Evolutionary conservation across 225 moss, liverwort and hornwort genomes (phyloP), one percentile per base, ranked within the genome.

Genomic region (Takakia lepidozioides): DNA sequence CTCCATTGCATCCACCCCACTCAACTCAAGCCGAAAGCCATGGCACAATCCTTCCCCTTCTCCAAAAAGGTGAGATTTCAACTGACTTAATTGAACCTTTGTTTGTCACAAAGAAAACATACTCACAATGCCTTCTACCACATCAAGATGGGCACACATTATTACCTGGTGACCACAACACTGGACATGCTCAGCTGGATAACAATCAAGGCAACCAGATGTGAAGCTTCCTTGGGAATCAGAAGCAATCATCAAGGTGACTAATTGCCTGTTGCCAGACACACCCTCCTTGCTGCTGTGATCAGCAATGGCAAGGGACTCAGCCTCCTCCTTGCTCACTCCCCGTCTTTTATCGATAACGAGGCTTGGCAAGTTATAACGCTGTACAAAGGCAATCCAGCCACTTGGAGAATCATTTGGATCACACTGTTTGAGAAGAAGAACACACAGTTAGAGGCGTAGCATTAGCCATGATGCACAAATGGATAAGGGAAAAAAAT

Each of bases 161-260:
- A 27, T 25, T 78, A 90, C 95, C 90, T 95, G 90, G 61, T 95
- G 95, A 55, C 95, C 95, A 75, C 95, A 95, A 58, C 95, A 95
- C 53, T 86, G 79, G 58, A 95, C 76, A 67, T 95, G 95, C 57
- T 85, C 87, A 18, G 82, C 65, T 8, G 80, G 72, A 61, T 64
- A 71, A 57, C 55, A 54, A 80, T 95, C 89, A 58, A 89, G 47
- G 37, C 44, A 47, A 7, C 32, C 32, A 32, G 8, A 7, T 11
- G 7, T 32, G 42, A 51, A 59, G 21, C 19, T 40, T 63, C 46
- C 53, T 65, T 47, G 16, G 6, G 63, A 17, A 11, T 70, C 63
- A 38, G 52, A 53, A 15, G 59, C 56, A 36, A 49, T 10, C 20
- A 71, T 74, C 48, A 90, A 66, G 32, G 76, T 66, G 2, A 81